These are phyloP conservation scores for Tirmania nivea DNA, from an alignment of 495 filamentous ascomycete genomes.

Conservation along the genomic window DNA sequence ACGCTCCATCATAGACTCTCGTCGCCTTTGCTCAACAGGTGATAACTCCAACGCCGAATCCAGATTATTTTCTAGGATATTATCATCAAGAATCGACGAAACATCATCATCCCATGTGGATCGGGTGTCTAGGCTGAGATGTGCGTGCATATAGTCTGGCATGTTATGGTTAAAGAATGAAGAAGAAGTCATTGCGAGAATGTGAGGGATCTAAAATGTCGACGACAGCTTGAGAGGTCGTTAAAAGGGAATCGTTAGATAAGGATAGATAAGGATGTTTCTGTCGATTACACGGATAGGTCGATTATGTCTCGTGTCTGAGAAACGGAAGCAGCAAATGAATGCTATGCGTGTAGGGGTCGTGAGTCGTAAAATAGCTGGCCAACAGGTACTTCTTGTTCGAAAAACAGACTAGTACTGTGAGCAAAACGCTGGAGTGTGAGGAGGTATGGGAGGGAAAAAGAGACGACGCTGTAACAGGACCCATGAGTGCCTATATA, in stretches of 20 bases:
- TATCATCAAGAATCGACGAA: conserved; percentile 60
- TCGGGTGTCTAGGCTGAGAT: conserved; percentile 16
- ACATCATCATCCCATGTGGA: conserved; percentile 46
- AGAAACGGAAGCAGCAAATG: neutral
- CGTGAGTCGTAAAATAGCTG: neutral
- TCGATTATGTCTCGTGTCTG: neutral
- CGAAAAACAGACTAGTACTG: neutral
- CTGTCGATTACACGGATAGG: neutral
- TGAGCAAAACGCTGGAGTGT: neutral
- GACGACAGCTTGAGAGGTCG: conserved; percentile 4
- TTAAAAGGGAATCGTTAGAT: neutral
- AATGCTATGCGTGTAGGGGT: neutral
- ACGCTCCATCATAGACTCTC: conserved; percentile 49
- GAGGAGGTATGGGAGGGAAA: neutral
- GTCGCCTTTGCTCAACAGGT: conserved; percentile 40
- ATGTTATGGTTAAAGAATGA: conserved; percentile 18
- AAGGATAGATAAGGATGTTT: neutral
- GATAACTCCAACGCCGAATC: conserved; percentile 51
- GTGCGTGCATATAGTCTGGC: conserved; percentile 17
- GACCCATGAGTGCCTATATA: no score
- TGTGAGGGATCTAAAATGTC: conserved; percentile 8
- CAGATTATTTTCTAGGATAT: conserved; percentile 50
- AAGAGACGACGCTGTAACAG: no score
- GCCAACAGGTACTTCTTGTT: neutral
- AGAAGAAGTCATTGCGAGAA: conserved; percentile 13